Percentiles rank a stretch among this genome's conserved stretches.
phyloP scores from a whole-genome alignment of 805 yeast genomes.

The Naumovozyma castellii region DNA sequence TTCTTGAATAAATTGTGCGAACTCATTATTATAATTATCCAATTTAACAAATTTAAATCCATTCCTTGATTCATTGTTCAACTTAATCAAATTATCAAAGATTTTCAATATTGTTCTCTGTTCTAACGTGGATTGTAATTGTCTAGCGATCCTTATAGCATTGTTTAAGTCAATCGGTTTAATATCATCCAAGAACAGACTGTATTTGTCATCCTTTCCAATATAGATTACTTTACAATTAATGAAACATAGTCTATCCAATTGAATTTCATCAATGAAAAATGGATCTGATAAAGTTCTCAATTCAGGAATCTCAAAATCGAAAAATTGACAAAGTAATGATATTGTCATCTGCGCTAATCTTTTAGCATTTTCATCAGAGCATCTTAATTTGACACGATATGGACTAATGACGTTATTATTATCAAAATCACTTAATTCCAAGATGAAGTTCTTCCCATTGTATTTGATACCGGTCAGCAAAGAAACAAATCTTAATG shows the following conservation, averaged over 20 bases:
- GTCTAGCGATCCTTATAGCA: conserved; percentile 2
- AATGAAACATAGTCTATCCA: conserved; percentile 14
- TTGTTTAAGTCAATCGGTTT: conserved; percentile 7
- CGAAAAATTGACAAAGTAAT: conserved; percentile 13
- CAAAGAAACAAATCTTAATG: conserved; percentile 15
- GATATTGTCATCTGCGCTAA: conserved; percentile 17
- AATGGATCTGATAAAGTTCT: conserved; percentile 4
- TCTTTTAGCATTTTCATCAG: conserved; percentile 7
- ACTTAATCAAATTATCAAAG: conserved; percentile 13
- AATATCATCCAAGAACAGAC: conserved; percentile 9
- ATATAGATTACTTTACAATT: conserved; percentile 12
- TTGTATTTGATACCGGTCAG: conserved; percentile 12
- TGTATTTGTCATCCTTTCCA: conserved; percentile 3
- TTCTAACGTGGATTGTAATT: neutral
- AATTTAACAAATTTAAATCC: conserved; percentile 17
- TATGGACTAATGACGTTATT: conserved; percentile 3
- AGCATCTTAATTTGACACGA: conserved; percentile 10
- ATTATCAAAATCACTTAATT: conserved; percentile 13
- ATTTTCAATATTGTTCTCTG: conserved; percentile 4
- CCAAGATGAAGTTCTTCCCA: conserved; percentile 8
- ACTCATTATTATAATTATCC: conserved; percentile 6
- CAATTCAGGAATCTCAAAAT: conserved; percentile 11
- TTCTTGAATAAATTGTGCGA: conserved; percentile 9
- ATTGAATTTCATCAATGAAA: conserved; percentile 11
- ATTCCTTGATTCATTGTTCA: conserved; percentile 8